Evolutionary conservation across 2,329 filamentous ascomycete species (phyloP), one percentile per base, ranked within the genome.

Genomic region (Calonectria pseudoturangicola): DNA sequence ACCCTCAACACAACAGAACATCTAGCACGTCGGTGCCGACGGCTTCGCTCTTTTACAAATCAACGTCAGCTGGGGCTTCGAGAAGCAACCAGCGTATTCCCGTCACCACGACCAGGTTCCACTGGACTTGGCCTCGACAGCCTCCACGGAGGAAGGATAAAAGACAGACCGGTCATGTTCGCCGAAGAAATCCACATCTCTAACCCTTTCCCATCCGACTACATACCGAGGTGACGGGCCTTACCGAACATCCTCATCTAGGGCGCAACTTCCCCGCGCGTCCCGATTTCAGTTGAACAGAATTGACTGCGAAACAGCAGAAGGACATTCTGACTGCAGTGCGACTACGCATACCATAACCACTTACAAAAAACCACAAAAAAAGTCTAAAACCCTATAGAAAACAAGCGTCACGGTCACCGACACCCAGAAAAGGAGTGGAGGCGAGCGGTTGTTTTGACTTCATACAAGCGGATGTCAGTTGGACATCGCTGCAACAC

Each of bases 141-240:
- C 79, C 80, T 78, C 74, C 69, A 60, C 74, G 71, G 80, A 83
- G 82, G 82, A 84, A 84, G 82, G 71, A 77, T 77, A 74, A 72
- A 73, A 73, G 70, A 76, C 76, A 83, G 79, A 83, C 83, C 82
- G 81, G 84, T 84, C 83, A 91, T 91, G 89, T 91, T 89, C 83
- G 86, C 87, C 84, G 85, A 85, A 87, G 86, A 85, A 88, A 87
- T 85, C 87, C 85, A 85, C 81, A 85, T 84, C 83, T 86, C 85
- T 83, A 88, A 87, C 84, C 87, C 86, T 87, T 88, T 87, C 87
- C 87, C 88, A 82, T 88, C 88, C 88, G 88, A 90, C 86, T 87
- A 88, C 86, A 90, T 89, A 89, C 88, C 88, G 87, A 89, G 89
- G 89, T 91, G 89, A 91, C 88, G 84, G 85, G 86, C 83, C 82